Evolutionary conservation across 73 alveolate species (phyloP).

Genomic region (Symbiodinium pilosum): DNA sequence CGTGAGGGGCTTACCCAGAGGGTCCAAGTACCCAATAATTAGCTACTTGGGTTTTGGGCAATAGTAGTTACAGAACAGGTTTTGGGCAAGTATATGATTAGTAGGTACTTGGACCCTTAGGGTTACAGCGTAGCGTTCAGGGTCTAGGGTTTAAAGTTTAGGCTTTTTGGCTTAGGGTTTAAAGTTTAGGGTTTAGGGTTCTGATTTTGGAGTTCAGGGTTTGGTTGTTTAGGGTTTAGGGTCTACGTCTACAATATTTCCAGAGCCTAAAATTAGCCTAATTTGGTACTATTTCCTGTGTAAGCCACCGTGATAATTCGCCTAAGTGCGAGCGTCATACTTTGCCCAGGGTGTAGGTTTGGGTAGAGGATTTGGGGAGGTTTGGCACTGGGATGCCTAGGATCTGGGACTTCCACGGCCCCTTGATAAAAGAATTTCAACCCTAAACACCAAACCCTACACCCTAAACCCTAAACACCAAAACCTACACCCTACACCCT

Average conservation of each 20-base stretch:
- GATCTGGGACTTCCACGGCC: too few species aligned
- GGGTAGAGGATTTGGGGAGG: too few species aligned
- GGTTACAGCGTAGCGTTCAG: background rate
- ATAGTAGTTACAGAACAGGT: background rate
- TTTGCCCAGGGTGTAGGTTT: too few species aligned
- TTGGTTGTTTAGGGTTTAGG: background rate
- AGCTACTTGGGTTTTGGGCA: background rate
- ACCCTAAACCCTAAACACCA: too few species aligned
- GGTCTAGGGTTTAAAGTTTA: background rate
- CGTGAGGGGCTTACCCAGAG: background rate
- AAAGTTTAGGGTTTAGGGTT: background rate
- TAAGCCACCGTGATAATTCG: too few species aligned
- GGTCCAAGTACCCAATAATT: background rate
- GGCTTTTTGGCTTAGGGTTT: background rate
- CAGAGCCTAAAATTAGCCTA: background rate
- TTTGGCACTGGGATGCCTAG: too few species aligned
- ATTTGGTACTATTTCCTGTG: background rate
- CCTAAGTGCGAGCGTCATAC: too few species aligned
- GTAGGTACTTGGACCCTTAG: too few species aligned
- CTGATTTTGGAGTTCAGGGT: background rate
- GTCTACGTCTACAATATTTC: background rate
- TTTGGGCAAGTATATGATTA: too few species aligned
- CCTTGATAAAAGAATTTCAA: too few species aligned
- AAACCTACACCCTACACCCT: too few species aligned
- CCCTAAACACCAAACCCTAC: too few species aligned